phyloP scores from a whole-genome alignment of 768 basidiomycete species.

The Russula dissimulans region DNA sequence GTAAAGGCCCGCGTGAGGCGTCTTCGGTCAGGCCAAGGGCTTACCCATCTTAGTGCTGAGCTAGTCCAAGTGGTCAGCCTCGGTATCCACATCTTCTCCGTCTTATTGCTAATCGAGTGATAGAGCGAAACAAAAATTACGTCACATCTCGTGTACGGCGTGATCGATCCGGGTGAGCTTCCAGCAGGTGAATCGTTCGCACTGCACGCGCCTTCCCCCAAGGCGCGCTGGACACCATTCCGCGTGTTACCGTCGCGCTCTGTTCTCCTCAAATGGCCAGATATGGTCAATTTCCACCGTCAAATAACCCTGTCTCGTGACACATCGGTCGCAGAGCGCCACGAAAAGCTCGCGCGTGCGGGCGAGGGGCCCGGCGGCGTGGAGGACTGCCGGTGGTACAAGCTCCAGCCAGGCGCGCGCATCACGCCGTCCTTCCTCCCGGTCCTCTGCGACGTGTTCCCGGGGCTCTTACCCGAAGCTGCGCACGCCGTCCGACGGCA shows the following conservation, averaged over 20 bases:
- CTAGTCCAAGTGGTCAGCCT: too few species aligned
- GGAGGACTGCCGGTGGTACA: slow-evolving; percentile 53
- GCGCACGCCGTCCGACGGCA: too few species aligned
- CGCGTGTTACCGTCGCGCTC: not conserved
- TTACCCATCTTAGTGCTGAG: too few species aligned
- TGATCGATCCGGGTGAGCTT: not conserved
- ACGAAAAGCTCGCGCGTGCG: slow-evolving; percentile 24
- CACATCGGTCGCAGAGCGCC: not conserved
- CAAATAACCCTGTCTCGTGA: not conserved
- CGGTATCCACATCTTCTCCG: too few species aligned
- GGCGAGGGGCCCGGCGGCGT: slow-evolving; percentile 33
- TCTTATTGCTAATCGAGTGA: too few species aligned
- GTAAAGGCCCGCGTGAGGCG: too few species aligned
- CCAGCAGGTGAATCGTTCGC: not conserved
- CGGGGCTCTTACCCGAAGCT: slow-evolving; percentile 23
- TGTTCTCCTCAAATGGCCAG: not conserved
- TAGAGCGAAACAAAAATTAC: too few species aligned
- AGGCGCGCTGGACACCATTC: slow-evolving; percentile 7
- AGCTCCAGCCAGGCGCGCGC: slow-evolving; percentile 35
- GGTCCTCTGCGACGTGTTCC: slow-evolving; percentile 45
- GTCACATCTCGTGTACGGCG: too few species aligned
- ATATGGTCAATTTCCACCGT: not conserved
- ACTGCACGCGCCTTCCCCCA: not conserved
- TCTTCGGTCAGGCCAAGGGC: too few species aligned
- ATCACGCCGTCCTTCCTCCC: slow-evolving; percentile 42